Conservation (phyloP, 2,329 filamentous ascomycete genomes). For the Aspergillus sojae region DNA sequence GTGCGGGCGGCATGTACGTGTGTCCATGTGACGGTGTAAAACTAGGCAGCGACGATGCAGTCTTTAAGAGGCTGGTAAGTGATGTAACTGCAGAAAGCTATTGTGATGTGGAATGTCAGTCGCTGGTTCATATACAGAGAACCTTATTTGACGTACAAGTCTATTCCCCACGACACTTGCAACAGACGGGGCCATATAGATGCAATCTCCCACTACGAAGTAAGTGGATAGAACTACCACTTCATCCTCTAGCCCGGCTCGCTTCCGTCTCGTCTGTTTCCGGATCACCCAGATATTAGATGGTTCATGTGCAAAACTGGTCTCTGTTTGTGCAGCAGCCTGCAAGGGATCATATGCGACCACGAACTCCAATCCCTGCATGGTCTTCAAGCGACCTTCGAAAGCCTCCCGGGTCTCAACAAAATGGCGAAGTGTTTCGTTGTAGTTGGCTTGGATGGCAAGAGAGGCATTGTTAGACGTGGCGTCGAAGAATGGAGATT, state of each 20-base stretch:
- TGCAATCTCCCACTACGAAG: constrained; percentile 62
- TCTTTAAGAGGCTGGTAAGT: constrained; percentile 58
- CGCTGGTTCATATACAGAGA: not conserved
- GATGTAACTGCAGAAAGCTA: constrained; percentile 60
- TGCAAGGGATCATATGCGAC: constrained; percentile 60
- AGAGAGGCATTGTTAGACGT: constrained; percentile 63
- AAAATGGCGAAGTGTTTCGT: constrained; percentile 52
- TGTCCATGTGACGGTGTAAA: constrained; percentile 64
- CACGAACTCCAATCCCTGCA: constrained; percentile 62
- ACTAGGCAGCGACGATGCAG: constrained; percentile 55
- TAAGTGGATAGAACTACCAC: constrained; percentile 60
- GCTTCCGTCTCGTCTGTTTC: constrained; percentile 57
- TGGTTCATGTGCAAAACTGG: constrained; percentile 48
- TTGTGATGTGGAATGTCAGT: constrained; percentile 6
- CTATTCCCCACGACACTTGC: constrained; percentile 59
- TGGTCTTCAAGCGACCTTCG: constrained; percentile 56
- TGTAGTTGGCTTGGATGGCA: constrained; percentile 54
- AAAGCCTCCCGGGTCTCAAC: constrained; percentile 60
- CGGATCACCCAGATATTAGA: constrained; percentile 62
- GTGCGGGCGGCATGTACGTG: constrained; percentile 57
- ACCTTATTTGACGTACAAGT: constrained; percentile 46
- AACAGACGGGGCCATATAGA: constrained; percentile 65
- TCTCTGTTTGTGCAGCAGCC: constrained; percentile 45
- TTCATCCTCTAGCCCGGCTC: constrained; percentile 48
- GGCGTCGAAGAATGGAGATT: constrained; percentile 65